Base-by-base conservation (phyloP, 2,329 filamentous ascomycete genomes). In the Talaromyces sp. region DNA sequence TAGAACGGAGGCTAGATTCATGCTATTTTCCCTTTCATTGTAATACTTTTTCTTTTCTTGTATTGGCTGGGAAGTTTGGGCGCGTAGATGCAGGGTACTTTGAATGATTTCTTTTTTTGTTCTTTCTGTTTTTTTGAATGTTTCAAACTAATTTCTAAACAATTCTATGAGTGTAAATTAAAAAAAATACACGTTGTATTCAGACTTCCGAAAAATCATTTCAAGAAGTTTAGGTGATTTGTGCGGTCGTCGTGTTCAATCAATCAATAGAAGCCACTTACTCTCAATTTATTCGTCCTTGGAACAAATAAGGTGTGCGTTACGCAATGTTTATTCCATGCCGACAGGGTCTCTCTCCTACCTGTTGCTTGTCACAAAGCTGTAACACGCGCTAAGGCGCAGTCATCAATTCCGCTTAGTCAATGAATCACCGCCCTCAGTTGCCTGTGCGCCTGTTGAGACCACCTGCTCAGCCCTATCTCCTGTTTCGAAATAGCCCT, bases 401-500 rank as follows among this genome's bases (percentile, higher is more conserved):
- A n/a, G 36, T 53, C n/a, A 56, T 17, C 44, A 30, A 19, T 53
- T 60, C 10, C 61, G 61, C 19, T 60, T 55, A 42, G 28, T 63
- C 58, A 63, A 27, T 19, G 53, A 33, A 57, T 63, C 56, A 25
- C 39, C 39, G 13, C 33, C 57, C 30, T 55, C 27, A n/a, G 42
- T 17, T 39, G 56, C 51, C 8, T 55, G 55, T 9, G 33, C 59
- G n/a, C 59, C 51, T 22, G 60, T 59, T 19, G 58, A 13, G 30
- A 57, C 17, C 30, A 28, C 36, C 30, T 66, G 64, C 27, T 58
- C 63, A 8, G 64, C 62, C 2, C 63, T 57, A 58, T 74, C 70
- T 11, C 69, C 71, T 13, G 65, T 63, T 55, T 71, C 63, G 2
- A 72, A 60, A 30, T 67, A 68, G 1, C 61, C 71, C 30, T 67